Percentiles rank a stretch among this genome's conserved stretches.
Conservation (phyloP, 2,329 filamentous ascomycete genomes). For the Colletotrichum echinochloae region DNA sequence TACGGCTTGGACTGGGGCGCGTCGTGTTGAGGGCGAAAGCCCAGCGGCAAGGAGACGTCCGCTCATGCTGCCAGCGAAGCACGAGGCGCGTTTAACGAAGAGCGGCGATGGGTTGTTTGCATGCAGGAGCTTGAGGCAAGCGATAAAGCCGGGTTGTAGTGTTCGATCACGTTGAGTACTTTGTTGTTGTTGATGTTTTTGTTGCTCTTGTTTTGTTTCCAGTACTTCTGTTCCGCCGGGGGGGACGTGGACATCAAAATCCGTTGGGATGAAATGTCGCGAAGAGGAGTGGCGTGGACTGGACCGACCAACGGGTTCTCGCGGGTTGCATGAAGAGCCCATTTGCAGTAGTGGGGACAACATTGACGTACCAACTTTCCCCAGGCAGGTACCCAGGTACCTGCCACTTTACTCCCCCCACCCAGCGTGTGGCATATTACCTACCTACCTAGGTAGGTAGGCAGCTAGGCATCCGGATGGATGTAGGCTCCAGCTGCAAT, state of each 20-base stretch:
- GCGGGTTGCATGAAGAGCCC: conserved; percentile 38
- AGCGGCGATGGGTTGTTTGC: conserved; percentile 19
- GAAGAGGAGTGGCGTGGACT: conserved; percentile 26
- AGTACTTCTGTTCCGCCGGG: conserved; percentile 15
- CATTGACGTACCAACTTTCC: conserved; percentile 20
- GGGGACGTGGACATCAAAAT: conserved; percentile 12
- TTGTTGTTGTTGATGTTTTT: background rate
- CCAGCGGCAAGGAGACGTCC: conserved; percentile 82
- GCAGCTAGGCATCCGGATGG: no score
- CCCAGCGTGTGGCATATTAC: background rate
- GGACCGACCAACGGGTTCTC: conserved; percentile 21
- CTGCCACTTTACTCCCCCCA: background rate
- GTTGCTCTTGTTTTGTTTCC: conserved; percentile 7
- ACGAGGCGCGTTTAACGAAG: conserved; percentile 11
- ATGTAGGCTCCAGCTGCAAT: no score
- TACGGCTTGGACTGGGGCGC: conserved; percentile 64
- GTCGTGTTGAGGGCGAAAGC: conserved; percentile 74
- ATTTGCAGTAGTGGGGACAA: conserved; percentile 30
- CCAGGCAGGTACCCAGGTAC: background rate
- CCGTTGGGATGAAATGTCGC: conserved; percentile 21
- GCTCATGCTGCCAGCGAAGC: conserved; percentile 65
- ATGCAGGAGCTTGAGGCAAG: conserved; percentile 12
- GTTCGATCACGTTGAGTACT: background rate
- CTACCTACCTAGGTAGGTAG: no score
- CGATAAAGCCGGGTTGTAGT: background rate